Base-by-base conservation (phyloP, 805 yeast species). In the Starmerella vitae region DNA sequence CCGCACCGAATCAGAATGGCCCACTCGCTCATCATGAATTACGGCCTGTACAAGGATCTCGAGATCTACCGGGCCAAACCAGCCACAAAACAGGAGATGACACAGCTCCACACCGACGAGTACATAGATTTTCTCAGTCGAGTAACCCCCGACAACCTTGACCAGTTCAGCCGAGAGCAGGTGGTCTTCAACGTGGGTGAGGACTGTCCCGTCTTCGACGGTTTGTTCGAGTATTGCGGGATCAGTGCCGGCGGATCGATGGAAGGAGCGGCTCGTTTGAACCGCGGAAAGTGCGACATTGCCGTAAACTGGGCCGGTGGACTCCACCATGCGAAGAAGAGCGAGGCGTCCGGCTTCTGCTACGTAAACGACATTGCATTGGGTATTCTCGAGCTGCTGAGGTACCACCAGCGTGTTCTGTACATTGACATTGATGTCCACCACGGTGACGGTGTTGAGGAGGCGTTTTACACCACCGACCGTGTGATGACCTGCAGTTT, bases 1-100 rank as follows among this genome's bases (percentile, higher is more conserved):
- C 98, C 98, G 19, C 96, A 88, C 60, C 76, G 98, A 57, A 85
- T 91, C 64, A 79, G 97, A 74, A 86, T 91, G 94, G 93, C 97
- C 6, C 97, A 91, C 60, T 83, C 94, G 30, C 68, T 91, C 54
- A 82, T 91, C 49, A 88, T 91, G 94, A 86, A 88, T 63, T 91
- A 91, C 60, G 97, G 96, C 1, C 70, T 91, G 38, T 86, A 91
- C 65, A 84, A 86, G 61, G 81, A 88, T 62, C 88, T 91, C 95
- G 97, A 91, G 58, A 83, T 91, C 35, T 86, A 86, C 60, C 72
- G 96, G 36, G 96, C 97, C 31, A 86, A 85, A 60, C 95, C 97
- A 1, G 98, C 98, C 30, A 86, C 97, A 14, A 80, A 83, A 57
- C 94, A 88, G 61, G 98, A 91, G 56, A 84, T 91, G 94, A 80